These are phyloP conservation scores for Cryptococcus floricola DNA, from an alignment of 1,284 basidiomycete species.

Conservation along the genomic window DNA sequence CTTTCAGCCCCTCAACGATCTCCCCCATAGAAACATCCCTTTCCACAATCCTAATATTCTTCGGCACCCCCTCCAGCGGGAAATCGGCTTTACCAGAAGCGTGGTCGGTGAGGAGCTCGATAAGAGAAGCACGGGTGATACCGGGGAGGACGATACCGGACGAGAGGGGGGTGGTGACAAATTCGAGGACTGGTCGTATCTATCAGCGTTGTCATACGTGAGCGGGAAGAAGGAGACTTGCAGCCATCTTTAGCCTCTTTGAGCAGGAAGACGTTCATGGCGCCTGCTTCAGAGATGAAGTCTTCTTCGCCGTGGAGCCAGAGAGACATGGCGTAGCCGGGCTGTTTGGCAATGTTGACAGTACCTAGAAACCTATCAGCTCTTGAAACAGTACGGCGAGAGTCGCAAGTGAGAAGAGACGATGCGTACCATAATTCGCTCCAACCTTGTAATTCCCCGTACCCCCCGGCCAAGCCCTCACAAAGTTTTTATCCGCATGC, in stretches of 20 bases:
- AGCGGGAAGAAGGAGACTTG: constrained; percentile 13
- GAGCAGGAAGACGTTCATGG: constrained; percentile 46
- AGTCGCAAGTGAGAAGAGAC: background rate
- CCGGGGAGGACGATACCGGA: constrained; percentile 48
- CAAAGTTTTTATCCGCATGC: constrained; percentile 41
- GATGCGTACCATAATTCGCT: constrained; percentile 41
- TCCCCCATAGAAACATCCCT: constrained; percentile 45
- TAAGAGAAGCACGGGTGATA: constrained; percentile 42
- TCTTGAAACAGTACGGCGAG: background rate
- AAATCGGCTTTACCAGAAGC: constrained; percentile 33
- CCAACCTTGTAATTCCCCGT: constrained; percentile 46
- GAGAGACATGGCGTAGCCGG: constrained; percentile 44
- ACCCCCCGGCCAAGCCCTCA: constrained; percentile 47
- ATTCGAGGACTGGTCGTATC: constrained; percentile 31
- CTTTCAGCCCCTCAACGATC: constrained; percentile 31
- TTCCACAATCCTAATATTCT: constrained; percentile 44
- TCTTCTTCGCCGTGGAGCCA: constrained; percentile 46
- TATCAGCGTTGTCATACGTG: no score
- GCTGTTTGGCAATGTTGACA: constrained; percentile 42
- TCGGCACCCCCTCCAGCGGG: constrained; percentile 33
- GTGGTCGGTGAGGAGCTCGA: constrained; percentile 38
- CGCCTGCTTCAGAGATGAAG: constrained; percentile 45
- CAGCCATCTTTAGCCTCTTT: constrained; percentile 41
- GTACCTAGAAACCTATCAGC: constrained; percentile 23
- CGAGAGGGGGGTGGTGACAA: constrained; percentile 43